phyloP scores from a whole-genome alignment of 441 rosid species.

The Syzygium malaccense region DNA sequence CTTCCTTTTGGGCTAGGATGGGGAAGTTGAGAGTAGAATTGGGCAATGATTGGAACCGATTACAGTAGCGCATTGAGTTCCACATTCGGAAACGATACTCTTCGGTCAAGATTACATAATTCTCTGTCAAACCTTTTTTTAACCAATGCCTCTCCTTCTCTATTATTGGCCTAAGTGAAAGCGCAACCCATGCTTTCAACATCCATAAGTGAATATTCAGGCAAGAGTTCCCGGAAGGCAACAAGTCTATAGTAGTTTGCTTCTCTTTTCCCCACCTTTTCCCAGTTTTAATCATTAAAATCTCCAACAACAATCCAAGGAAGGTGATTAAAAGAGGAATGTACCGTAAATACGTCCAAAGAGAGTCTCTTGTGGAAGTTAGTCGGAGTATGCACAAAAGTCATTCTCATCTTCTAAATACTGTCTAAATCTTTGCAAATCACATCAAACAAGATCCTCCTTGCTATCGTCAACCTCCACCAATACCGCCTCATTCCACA shows the following conservation, averaged over 20 bases:
- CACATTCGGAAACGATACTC: not conserved
- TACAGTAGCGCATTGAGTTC: not conserved
- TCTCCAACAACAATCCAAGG: not conserved
- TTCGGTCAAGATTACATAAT: not conserved
- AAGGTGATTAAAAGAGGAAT: not conserved
- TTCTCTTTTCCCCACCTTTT: not conserved
- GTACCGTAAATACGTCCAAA: not conserved
- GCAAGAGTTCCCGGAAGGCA: not conserved
- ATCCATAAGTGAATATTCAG: not conserved
- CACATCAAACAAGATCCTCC: not conserved
- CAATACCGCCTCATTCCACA: not conserved
- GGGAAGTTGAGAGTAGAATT: not conserved
- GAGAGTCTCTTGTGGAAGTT: not conserved
- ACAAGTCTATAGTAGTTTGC: not conserved
- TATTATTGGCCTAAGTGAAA: not conserved
- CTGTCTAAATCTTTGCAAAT: not conserved
- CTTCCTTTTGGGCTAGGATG: not conserved
- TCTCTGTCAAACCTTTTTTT: not conserved
- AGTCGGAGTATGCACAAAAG: not conserved
- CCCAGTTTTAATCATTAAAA: not conserved
- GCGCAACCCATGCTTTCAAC: not conserved
- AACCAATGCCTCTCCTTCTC: not conserved
- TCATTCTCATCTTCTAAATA: not conserved
- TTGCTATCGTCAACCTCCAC: not conserved
- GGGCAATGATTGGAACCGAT: not conserved